phyloP scores from a whole-genome alignment of 805 yeast species.

The Yamadazyma phyllophila region DNA sequence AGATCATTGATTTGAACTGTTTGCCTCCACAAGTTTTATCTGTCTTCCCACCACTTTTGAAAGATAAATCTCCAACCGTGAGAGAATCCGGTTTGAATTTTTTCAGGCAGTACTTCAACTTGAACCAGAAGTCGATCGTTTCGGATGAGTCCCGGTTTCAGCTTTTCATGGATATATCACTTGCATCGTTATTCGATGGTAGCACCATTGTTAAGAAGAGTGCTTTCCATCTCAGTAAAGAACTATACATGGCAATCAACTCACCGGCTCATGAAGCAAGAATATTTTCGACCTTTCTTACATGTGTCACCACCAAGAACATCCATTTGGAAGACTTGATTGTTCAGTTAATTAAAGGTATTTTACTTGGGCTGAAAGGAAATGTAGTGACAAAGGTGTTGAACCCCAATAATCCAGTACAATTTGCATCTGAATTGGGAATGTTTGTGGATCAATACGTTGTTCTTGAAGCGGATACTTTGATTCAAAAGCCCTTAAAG shows the following conservation, averaged over 20 bases:
- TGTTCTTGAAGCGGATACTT: background rate
- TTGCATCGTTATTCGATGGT: conserved; percentile 50
- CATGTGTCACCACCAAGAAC: conserved; percentile 70
- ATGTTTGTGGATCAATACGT: background rate
- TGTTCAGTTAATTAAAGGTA: background rate
- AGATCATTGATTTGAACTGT: conserved; percentile 51
- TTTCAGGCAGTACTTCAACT: conserved; percentile 46
- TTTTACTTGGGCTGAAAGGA: background rate
- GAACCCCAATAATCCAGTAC: background rate
- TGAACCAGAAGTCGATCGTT: conserved; percentile 33
- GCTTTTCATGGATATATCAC: conserved; percentile 48
- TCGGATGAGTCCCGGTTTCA: conserved; percentile 33
- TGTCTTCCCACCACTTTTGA: conserved; percentile 50
- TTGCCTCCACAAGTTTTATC: conserved; percentile 48
- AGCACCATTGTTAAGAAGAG: conserved; percentile 66
- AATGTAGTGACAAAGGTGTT: background rate
- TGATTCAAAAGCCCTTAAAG: background rate
- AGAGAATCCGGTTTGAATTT: conserved; percentile 75
- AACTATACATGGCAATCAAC: conserved; percentile 39
- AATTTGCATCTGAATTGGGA: background rate
- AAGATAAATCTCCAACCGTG: conserved; percentile 66
- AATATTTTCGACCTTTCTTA: conserved; percentile 52
- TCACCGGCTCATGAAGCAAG: conserved; percentile 32
- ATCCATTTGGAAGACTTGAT: conserved; percentile 21
- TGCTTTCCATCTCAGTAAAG: conserved; percentile 51